Conservation (phyloP, 2,329 filamentous ascomycete genomes). For the Fusarium sp. region DNA sequence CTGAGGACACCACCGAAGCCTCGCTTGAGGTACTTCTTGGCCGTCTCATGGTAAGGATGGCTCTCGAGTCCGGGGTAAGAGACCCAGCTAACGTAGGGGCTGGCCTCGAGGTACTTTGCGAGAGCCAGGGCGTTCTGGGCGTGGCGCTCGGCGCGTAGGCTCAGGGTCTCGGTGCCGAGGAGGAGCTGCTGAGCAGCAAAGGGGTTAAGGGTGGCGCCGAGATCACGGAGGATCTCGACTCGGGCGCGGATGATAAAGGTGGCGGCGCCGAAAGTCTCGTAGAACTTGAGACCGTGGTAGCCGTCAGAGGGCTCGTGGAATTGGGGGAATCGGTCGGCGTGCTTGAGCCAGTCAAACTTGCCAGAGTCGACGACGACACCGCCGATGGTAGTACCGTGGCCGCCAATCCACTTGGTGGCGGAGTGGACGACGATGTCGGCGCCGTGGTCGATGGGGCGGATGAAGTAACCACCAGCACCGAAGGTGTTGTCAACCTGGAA, state of each 20-base stretch:
- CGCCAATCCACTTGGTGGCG: constrained; percentile 97
- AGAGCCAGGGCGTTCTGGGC: constrained; percentile 84
- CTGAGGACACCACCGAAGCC: constrained; percentile 92
- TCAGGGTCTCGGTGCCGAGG: constrained; percentile 89
- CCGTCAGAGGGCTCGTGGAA: constrained; percentile 89
- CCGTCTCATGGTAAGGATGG: constrained; percentile 81
- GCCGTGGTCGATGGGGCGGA: constrained; percentile 87
- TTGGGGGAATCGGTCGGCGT: constrained; percentile 88
- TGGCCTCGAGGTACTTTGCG: constrained; percentile 84
- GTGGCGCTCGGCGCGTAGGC: constrained; percentile 86
- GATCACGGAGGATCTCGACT: constrained; percentile 89
- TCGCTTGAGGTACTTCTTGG: constrained; percentile 86
- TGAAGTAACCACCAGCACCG: constrained; percentile 89
- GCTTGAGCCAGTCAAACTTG: constrained; percentile 92
- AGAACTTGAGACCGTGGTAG: constrained; percentile 95
- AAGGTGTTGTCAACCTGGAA: constrained; percentile 88
- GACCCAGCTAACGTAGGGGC: constrained; percentile 89
- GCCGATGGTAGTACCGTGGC: constrained; percentile 91
- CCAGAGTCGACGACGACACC: constrained; percentile 89
- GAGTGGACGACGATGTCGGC: constrained; percentile 95
- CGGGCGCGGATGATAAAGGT: constrained; percentile 87
- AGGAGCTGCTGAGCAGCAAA: constrained; percentile 94
- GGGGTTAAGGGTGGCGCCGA: constrained; percentile 85
- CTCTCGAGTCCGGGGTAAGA: constrained; percentile 89
- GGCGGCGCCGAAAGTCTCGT: constrained; percentile 86